Evolutionary conservation across 768 basidiomycete species (phyloP).

Genomic region (Lyophyllum shimeji): DNA sequence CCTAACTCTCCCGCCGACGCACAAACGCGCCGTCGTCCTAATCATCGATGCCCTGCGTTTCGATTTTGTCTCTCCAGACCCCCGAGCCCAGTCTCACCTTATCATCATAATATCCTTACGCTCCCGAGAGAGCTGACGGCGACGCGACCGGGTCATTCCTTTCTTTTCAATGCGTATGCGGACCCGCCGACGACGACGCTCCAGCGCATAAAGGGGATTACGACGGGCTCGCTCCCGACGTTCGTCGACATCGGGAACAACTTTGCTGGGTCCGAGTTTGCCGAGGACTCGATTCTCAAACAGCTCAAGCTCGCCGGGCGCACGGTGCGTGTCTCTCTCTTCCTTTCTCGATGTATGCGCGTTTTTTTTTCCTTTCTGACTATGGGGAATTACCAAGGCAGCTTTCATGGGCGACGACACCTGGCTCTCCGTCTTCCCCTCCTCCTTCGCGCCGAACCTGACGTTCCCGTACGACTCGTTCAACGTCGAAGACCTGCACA

Average conservation of each 20-base stretch:
- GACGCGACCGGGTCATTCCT: conserved; percentile 64
- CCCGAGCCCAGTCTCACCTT: conserved; percentile 61
- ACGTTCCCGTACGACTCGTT: conserved; percentile 92
- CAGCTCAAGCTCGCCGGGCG: conserved; percentile 64
- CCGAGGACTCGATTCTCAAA: conserved; percentile 84
- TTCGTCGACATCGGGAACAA: conserved; percentile 94
- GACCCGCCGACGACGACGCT: conserved; percentile 96
- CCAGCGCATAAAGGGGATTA: conserved; percentile 92
- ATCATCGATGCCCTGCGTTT: conserved; percentile 93
- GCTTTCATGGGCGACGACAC: conserved; percentile 98
- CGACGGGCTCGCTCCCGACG: conserved; percentile 93
- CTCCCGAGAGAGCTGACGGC: conserved; percentile 74
- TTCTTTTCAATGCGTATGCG: conserved; percentile 86
- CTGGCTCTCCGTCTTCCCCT: conserved; percentile 89
- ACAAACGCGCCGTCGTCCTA: conserved; percentile 79
- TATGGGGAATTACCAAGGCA: conserved; percentile 38
- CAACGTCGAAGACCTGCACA: conserved; percentile 97
- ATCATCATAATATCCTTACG: conserved; percentile 81
- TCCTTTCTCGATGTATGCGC: too few relatives aligned
- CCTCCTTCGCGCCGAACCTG: conserved; percentile 68
- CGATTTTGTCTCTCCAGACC: conserved; percentile 83
- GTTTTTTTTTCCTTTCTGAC: background rate
- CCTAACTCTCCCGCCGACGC: conserved; percentile 58
- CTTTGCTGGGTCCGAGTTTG: conserved; percentile 84
- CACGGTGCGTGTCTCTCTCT: conserved; percentile 43